Percentiles rank a stretch among this genome's conserved stretches.
Conservation (phyloP, 305 asterid species). For the Fraxinus sp. region DNA sequence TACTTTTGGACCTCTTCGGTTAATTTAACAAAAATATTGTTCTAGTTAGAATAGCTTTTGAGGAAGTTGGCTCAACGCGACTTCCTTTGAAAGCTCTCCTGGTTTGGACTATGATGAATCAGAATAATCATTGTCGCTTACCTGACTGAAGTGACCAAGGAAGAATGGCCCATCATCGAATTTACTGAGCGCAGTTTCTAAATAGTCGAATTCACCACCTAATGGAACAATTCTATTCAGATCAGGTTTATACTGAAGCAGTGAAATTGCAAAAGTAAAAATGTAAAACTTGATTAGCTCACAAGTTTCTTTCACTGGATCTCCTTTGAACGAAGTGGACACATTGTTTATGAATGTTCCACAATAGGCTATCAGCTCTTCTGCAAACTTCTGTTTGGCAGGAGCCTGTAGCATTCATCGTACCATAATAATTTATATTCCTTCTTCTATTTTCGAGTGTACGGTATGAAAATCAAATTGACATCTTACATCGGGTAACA, state of each 20-base stretch:
- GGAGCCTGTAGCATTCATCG: slow-evolving; percentile 39
- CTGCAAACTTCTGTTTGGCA: slow-evolving; percentile 45
- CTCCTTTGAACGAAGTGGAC: slow-evolving; percentile 38
- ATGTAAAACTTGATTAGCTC: background rate
- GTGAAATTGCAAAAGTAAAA: background rate
- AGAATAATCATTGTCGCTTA: background rate
- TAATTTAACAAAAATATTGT: background rate
- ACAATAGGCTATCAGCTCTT: slow-evolving; percentile 49
- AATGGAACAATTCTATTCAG: background rate
- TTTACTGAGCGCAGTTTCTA: slow-evolving; percentile 52
- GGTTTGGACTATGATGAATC: background rate
- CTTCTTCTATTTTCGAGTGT: background rate
- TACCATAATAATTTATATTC: background rate
- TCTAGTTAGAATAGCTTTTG: background rate
- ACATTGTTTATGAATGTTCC: slow-evolving; percentile 38
- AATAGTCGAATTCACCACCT: slow-evolving; percentile 50
- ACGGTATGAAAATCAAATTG: background rate
- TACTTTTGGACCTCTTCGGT: background rate
- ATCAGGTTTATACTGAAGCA: background rate
- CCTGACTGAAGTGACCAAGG: slow-evolving; percentile 59
- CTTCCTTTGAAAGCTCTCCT: background rate
- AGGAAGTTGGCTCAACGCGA: background rate
- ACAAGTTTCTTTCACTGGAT: slow-evolving; percentile 41
- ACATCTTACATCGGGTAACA: slow-evolving; percentile 44
- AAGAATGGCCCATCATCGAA: slow-evolving; percentile 63